Evolutionary conservation across 2,329 filamentous ascomycete genomes (phyloP).

Genomic region (Colletotrichum lupini): DNA sequence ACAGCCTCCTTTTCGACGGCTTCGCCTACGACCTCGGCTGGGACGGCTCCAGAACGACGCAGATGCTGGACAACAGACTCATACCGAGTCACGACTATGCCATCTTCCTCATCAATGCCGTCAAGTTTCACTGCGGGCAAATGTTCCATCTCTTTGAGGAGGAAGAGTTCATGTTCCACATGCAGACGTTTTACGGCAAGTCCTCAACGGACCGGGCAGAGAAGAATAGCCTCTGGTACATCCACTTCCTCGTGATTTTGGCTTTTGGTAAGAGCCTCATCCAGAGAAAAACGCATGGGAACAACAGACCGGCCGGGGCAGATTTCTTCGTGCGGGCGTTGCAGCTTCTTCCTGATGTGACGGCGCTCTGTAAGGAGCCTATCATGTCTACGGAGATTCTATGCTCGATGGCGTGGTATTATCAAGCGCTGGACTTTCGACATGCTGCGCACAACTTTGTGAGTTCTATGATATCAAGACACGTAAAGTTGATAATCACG

Average conservation of each 20-base stretch:
- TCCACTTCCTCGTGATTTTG: conserved; percentile 64
- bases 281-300: conserved; percentile 48
- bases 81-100: conserved; percentile 57
- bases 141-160: conserved; percentile 67
- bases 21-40: conserved; percentile 54
- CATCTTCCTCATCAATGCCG: conserved; percentile 64
- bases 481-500: too few species aligned
- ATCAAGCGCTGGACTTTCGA: conserved; percentile 62
- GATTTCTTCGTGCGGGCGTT: conserved; percentile 59
- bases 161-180: conserved; percentile 55
- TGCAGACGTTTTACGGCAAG: conserved; percentile 44
- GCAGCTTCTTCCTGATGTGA: conserved; percentile 54
- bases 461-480: too few species aligned
- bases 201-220: conserved; percentile 29
- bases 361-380: conserved; percentile 53
- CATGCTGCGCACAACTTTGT: conserved; percentile 58
- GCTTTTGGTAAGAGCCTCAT: conserved; percentile 67
- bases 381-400: conserved; percentile 60
- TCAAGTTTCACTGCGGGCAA: conserved; percentile 66
- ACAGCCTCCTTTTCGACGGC: conserved; percentile 61
- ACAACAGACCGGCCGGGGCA: conserved; percentile 55
- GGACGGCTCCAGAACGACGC: conserved; percentile 23
- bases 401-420: conserved; percentile 62
- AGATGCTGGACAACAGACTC: conserved; percentile 11
- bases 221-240: conserved; percentile 55